phyloP scores from a whole-genome alignment of 805 yeast species.

The Yamadazyma paraphyllophila region DNA sequence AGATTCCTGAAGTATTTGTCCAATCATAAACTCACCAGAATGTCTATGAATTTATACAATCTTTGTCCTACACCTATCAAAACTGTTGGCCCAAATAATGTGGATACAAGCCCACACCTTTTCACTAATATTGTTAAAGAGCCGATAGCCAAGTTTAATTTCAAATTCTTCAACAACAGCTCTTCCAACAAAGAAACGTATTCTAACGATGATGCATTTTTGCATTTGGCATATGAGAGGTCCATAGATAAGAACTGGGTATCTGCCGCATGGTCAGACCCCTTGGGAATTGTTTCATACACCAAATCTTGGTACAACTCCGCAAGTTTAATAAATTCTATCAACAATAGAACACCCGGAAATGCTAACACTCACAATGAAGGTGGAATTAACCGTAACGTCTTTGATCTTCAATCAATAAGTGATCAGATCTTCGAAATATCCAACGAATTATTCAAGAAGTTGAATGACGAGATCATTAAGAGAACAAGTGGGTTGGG shows the following conservation, averaged over 20 bases:
- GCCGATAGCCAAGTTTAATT: conserved; percentile 35
- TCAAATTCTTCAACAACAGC: conserved; percentile 28
- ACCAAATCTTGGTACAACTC: conserved; percentile 64
- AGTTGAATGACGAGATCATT: conserved; percentile 31
- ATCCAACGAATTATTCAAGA: conserved; percentile 46
- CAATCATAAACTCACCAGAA: conserved; percentile 35
- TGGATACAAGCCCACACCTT: conserved; percentile 7
- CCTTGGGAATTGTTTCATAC: conserved; percentile 61
- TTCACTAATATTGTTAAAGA: conserved; percentile 37
- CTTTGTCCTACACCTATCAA: conserved; percentile 41
- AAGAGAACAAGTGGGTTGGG: conserved; percentile 33
- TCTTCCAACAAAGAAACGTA: conserved; percentile 17
- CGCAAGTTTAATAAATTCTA: conserved; percentile 13
- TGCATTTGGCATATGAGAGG: conserved; percentile 84
- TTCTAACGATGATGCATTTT: conserved; percentile 63
- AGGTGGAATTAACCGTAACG: conserved; percentile 11
- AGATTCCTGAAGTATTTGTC: conserved; percentile 26
- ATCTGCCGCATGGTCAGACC: conserved; percentile 87
- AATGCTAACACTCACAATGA: conserved; percentile 3
- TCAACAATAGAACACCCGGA: conserved; percentile 2
- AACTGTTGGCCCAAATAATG: conserved; percentile 5
- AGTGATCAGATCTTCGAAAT: conserved; percentile 67
- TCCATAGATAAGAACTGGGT: conserved; percentile 83
- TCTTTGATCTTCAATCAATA: conserved; percentile 42
- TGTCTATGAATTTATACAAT: conserved; percentile 59